Evolutionary conservation across 352 stramenopile species (phyloP).

Genomic region (Blastocystis sp.): DNA sequence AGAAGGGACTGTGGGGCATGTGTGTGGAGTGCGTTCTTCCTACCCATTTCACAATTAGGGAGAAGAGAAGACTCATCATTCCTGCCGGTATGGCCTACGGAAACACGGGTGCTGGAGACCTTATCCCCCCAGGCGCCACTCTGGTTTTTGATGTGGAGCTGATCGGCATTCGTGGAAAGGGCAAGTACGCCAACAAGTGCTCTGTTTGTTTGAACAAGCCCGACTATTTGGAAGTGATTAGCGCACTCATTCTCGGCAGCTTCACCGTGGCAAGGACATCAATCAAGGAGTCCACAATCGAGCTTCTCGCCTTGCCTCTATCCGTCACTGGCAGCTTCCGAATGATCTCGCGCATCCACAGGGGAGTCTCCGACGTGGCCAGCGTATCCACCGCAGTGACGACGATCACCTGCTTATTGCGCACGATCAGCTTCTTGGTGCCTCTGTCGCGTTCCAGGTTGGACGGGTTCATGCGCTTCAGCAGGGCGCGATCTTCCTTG

Average conservation of each 20-base stretch:
- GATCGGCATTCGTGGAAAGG: slow-evolving; percentile 72
- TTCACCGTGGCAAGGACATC: slow-evolving; percentile 9
- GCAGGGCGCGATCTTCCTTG: slow-evolving; percentile 26
- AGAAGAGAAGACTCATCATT: slow-evolving; percentile 72
- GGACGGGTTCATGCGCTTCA: slow-evolving; percentile 29
- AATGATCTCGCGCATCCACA: slow-evolving; percentile 48
- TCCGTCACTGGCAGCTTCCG: slow-evolving; percentile 32
- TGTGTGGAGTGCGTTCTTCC: slow-evolving; percentile 63
- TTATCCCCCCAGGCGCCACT: slow-evolving; percentile 72
- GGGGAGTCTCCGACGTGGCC: not conserved
- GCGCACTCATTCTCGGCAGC: slow-evolving; percentile 14
- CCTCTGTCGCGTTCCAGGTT: slow-evolving; percentile 3
- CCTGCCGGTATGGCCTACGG: slow-evolving; percentile 72
- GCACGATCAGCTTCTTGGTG: slow-evolving; percentile 32
- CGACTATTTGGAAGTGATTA: slow-evolving; percentile 34
- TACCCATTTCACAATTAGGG: slow-evolving; percentile 24
- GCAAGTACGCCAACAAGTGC: slow-evolving; percentile 45
- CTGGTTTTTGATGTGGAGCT: slow-evolving; percentile 74
- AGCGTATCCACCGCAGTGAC: not conserved
- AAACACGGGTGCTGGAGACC: slow-evolving; percentile 71
- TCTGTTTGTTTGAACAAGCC: slow-evolving; percentile 27
- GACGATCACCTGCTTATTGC: not conserved
- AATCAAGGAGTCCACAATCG: slow-evolving; percentile 38
- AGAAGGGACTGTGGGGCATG: slow-evolving; percentile 71
- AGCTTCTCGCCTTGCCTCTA: slow-evolving; percentile 8